These are phyloP conservation scores for Beauveria scarabaeidicola DNA, from an alignment of 2,329 filamentous ascomycete species.

Conservation along the genomic window DNA sequence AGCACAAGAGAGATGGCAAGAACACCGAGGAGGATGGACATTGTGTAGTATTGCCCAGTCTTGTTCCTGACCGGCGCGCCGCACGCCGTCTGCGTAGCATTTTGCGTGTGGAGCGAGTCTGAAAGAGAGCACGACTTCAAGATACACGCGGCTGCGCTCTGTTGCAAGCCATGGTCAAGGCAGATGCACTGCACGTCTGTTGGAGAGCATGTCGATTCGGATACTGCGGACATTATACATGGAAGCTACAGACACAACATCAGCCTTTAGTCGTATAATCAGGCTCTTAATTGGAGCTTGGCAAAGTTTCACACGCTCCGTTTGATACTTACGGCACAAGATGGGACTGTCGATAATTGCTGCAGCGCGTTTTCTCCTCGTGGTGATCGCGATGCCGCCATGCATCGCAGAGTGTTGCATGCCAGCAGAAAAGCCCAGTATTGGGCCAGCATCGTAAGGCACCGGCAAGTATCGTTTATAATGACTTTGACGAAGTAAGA, in stretches of 20 bases:
- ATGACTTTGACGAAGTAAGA: background rate
- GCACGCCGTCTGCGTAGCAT: conserved; percentile 20
- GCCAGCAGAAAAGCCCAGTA: background rate
- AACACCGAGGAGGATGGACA: conserved; percentile 25
- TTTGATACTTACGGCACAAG: background rate
- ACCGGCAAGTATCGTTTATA: background rate
- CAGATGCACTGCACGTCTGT: background rate
- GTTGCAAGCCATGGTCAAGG: background rate
- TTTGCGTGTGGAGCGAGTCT: conserved; percentile 10
- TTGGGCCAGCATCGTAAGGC: background rate
- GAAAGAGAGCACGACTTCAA: background rate
- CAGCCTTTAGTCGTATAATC: background rate
- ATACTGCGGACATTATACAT: background rate
- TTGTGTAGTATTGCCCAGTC: conserved; percentile 23
- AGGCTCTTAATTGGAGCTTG: background rate
- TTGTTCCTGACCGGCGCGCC: conserved; percentile 22
- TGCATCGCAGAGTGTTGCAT: background rate
- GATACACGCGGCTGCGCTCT: background rate
- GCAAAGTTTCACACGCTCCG: no score
- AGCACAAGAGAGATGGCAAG: conserved; percentile 32
- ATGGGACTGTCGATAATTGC: background rate
- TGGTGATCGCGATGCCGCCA: background rate
- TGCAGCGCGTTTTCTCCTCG: background rate
- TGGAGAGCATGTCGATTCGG: background rate
- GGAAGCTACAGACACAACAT: background rate